These are phyloP conservation scores for Penicillium sp. DNA, from an alignment of 2,329 filamentous ascomycete species.

Conservation along the genomic window DNA sequence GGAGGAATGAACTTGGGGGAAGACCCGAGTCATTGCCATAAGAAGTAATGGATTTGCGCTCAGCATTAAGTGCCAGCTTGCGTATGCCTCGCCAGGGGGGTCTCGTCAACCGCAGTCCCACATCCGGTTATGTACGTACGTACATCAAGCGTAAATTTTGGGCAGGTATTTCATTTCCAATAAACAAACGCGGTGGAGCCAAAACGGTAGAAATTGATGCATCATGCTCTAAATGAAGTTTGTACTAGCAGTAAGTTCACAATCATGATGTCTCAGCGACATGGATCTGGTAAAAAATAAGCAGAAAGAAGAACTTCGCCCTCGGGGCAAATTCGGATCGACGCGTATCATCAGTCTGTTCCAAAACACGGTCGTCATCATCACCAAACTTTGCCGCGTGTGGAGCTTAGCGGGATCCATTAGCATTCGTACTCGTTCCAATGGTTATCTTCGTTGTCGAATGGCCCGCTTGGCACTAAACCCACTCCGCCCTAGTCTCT, in stretches of 20 bases:
- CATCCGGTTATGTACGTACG: not conserved
- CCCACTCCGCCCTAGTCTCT: not conserved
- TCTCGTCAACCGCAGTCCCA: not conserved
- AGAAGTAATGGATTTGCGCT: not conserved
- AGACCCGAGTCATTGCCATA: too few species aligned
- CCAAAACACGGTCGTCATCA: slow-evolving; percentile 1
- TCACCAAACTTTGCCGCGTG: not conserved
- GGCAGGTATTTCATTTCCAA: too few species aligned
- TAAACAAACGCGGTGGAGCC: too few species aligned
- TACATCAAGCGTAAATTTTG: not conserved
- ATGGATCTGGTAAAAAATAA: too few species aligned
- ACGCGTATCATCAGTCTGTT: not conserved
- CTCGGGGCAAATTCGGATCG: too few species aligned
- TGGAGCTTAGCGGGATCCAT: slow-evolving; percentile 3
- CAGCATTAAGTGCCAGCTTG: not conserved
- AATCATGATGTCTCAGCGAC: too few species aligned
- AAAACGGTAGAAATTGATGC: too few species aligned
- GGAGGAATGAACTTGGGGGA: not conserved
- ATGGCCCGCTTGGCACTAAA: not conserved
- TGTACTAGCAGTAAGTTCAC: too few species aligned
- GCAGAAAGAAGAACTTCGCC: too few species aligned
- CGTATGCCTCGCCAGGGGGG: slow-evolving; percentile 1
- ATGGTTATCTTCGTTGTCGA: not conserved
- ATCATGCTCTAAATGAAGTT: too few species aligned
- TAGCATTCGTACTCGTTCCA: slow-evolving; percentile 2